Base-by-base conservation (phyloP, 106 monocot genomes). In the Ottelia alismoides region DNA sequence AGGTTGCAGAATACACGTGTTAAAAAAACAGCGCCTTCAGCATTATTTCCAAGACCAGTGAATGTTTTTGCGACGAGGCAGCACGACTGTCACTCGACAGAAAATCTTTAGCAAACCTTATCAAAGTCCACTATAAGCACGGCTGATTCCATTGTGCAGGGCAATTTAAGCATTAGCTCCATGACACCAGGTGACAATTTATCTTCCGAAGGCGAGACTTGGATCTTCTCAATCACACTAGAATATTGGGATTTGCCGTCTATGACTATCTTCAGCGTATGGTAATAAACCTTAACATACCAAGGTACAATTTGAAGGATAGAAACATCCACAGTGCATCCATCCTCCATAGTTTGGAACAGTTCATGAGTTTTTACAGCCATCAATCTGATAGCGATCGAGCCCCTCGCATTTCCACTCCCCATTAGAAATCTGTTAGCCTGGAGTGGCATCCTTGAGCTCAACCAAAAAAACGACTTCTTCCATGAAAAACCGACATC, bases 221-320 rank as follows among this genome's bases (percentile, higher is more conserved):
- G 70, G 17, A 98, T 85, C 65, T 85, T 89, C 44, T 74, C 76
- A 48, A 98, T 58, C 46, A 98, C 55, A 67, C 82, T 65, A 27
- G 74, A 67, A 12, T 74, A 25, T 58, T 28, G 52, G 52, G 72
- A 35, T 55, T 72, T 72, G 21, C 85, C 89, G 70, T 90, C 81
- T 28, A 98, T 55, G 35, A 65, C 82, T 50, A 98, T 85, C 60
- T 68, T 32, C 25, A 98, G 52, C 10, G 89, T 90, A 49, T 98
- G 96, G 66, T 98, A 98, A 55, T 89, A 98, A 51, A 85, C 85
- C 63, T 77, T 82, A 58, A 98, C 89, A 73, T 98, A 89, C 96
- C 96, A 98, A 14, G 96, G 96, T 40, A 89, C 85, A 53, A 98
- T 78, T 58, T 98, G 96, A 51, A 98, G 85, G 68, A 98, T 53